Percentiles rank a stretch among this genome's conserved stretches.
These are phyloP conservation scores for Aspergillus arachidicola DNA, from an alignment of 2,329 filamentous ascomycete species.

Conservation along the genomic window DNA sequence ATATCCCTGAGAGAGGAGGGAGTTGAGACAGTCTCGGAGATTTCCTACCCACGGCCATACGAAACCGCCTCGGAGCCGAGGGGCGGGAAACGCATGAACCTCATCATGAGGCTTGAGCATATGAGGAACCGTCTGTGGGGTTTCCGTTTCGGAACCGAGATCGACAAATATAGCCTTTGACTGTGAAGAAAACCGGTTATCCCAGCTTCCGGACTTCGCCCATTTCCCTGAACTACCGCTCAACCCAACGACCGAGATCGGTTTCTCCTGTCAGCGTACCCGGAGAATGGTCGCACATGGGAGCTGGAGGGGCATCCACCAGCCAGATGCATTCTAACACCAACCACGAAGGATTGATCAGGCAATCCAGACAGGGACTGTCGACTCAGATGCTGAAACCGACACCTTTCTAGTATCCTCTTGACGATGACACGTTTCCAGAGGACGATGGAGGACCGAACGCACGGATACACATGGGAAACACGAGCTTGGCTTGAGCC, in stretches of 20 bases:
- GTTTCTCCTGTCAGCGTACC: not conserved
- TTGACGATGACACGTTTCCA: not conserved
- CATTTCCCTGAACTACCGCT: not conserved
- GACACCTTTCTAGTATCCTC: not conserved
- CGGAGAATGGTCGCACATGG: not conserved
- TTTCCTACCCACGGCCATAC: not conserved
- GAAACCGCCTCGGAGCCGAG: not conserved
- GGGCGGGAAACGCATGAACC: not conserved
- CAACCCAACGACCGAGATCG: not conserved
- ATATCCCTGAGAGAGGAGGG: too few species aligned
- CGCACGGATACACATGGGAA: not conserved
- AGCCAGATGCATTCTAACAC: not conserved
- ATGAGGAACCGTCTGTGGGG: slow-evolving; percentile 2
- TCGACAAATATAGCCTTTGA: not conserved
- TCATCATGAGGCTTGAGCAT: not conserved
- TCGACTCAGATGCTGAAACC: not conserved
- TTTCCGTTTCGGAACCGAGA: slow-evolving; percentile 10
- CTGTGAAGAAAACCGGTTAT: not conserved
- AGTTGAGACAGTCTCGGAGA: not conserved
- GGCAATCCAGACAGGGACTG: not conserved
- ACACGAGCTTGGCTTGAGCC: not conserved
- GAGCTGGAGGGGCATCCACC: not conserved
- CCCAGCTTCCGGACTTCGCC: slow-evolving; percentile 8
- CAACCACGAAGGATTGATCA: not conserved
- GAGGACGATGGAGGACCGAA: not conserved